Base-by-base conservation (phyloP, 331 rosid species). In the Spiraea crenata region DNA sequence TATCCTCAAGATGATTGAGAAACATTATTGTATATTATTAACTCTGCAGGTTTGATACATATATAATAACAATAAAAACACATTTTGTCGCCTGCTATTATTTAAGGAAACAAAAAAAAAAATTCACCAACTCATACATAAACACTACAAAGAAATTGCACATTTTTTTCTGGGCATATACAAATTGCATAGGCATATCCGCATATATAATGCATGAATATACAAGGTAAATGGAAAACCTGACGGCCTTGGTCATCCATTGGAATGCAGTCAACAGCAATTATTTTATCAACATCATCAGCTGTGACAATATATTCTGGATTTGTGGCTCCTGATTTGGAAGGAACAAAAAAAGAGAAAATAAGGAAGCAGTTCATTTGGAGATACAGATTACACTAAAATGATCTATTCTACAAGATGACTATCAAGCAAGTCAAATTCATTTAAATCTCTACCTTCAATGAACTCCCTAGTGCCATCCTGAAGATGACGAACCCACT, bases 401-500 rank as follows among this genome's bases (percentile, higher is more conserved):
- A 64, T 34, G 39, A 67, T 57, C 47, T 14, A 57, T 59, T 34
- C 44, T 38, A 70, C 58, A 52, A 15, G 51, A 16, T 14, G 66
- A 34, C 38, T 25, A 55, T 15, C 45, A 58, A 35, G 46, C 51
- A 74, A 59, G 38, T 66, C 62, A 31, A 45, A 51, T 71, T 64
- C 71, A 58, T 57, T 57, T 74, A 75, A 34, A 40, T 50, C 44
- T 79, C 73, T 71, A 89, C 99, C 99, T 89, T 93, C 99, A 82
- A 93, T 87, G 80, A 91, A 88, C 69, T 91, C 95, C 74, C 96
- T 80, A 51, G 99, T 93, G 60, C 99, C 99, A 80, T 93, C 99
- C 66, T 93, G 86, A 76, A 91, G 95, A 91, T 89, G 95, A 71
- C 99, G 87, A 78, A 93, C 95, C 99, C 99, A 93, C 99, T 93